These are phyloP conservation scores for Tolypocladium album DNA, from an alignment of 2,329 filamentous ascomycete genomes.

Conservation along the genomic window DNA sequence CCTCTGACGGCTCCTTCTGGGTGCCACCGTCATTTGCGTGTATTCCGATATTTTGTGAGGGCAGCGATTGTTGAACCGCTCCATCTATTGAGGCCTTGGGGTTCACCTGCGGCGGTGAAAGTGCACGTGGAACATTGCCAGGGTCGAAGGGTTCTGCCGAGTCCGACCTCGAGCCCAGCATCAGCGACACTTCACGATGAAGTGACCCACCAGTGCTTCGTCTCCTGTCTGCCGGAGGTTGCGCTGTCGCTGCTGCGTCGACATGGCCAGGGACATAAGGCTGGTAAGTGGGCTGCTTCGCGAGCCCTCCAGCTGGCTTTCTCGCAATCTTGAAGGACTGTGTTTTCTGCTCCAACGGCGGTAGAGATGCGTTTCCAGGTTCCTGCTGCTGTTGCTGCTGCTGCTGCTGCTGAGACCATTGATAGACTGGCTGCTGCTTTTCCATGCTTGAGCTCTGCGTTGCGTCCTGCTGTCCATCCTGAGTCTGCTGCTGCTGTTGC, in stretches of 20 bases:
- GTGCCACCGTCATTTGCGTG: background rate
- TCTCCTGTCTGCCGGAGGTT: constrained; percentile 2
- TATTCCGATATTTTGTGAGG: background rate
- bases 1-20: too few relatives aligned
- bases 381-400: background rate
- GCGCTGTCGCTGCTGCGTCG: background rate
- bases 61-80: constrained; percentile 2
- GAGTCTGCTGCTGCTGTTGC: background rate
- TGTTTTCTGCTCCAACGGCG: background rate
- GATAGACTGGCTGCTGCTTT: background rate
- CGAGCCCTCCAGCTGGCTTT: constrained; percentile 3
- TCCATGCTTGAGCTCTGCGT: background rate
- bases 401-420: background rate
- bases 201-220: constrained; percentile 8
- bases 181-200: constrained; percentile 13
- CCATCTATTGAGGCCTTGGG: constrained; percentile 8
- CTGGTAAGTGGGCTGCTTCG: constrained; percentile 3
- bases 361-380: background rate
- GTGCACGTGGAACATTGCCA: constrained; percentile 9
- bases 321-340: constrained; percentile 7
- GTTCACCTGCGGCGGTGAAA: constrained; percentile 12
- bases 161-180: constrained; percentile 8
- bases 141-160: constrained; percentile 9
- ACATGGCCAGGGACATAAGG: constrained; percentile 6
- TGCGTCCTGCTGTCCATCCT: background rate